Evolutionary conservation across 495 filamentous ascomycete species (phyloP), one percentile per base, ranked within the genome.

Genomic region (Mytilinidion resinicola): DNA sequence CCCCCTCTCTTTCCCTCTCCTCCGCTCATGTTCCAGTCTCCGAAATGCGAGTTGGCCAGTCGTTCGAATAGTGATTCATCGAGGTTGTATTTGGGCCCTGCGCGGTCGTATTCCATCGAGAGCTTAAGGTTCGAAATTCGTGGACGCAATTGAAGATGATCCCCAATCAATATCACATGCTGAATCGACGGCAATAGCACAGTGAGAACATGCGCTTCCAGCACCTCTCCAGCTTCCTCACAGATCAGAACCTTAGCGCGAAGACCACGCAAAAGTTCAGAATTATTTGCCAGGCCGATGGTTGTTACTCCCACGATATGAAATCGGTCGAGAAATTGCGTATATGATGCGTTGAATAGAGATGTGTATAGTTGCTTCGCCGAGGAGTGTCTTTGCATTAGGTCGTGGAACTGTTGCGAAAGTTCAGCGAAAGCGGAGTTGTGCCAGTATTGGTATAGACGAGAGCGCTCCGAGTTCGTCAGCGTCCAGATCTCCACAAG

Each of bases 191-290:
- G 88, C 25, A 91, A 64, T 0, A 93, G 65, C 1, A 85, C 80
- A 0, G 85, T 82, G 7, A 92, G 71, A 0, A 83, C 69, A 67
- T 91, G 86, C 0, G 83, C 77, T 63, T 91, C 87, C 20, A 90
- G 70, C 0, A 91, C 84, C 59, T 91, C 87, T 3, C 80, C 87
- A 1, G 89, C 89, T 64, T 93, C 89, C 71, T 91, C 88, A 61
- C 82, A 85, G 3, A 91, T 41, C 53, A 92, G 63, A 1, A 90
- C 82, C 66, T 91, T 92, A 30, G 79, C 76, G 17, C 72, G 64
- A 3, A 91, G 57, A 21, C 76, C 74, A 36, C 77, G 76, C 1
- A 93, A 77, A 53, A 87, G 71, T 1, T 81, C 71, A 0, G 88
- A 63, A 48, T 87, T 85, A 10, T 76, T 73, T 7, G 88, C 87